Base-by-base conservation (phyloP, 345 rosid species). In the Hibiscus mutabilis region DNA sequence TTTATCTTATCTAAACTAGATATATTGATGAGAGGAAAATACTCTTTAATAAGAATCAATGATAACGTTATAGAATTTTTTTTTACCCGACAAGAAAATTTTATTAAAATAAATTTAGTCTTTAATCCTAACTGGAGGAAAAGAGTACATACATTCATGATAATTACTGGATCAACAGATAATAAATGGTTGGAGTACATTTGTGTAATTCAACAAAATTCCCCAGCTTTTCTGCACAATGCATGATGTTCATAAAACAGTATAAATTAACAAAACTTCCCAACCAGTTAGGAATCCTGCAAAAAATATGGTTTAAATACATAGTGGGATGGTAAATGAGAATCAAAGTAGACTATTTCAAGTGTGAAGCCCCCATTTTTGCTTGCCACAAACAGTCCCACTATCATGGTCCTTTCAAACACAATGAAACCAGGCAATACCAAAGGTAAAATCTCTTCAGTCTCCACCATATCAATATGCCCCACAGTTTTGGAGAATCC, bases 281-380 rank as follows among this genome's bases (percentile, higher is more conserved):
- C 79, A 61, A 42, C 44, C 31, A 68, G 31, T 53, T 15, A 53
- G 53, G 42, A 46, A 46, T 57, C 27, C 29, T 57, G 47, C 76
- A 55, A 55, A 47, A 60, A 2, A 52, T 14, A 6, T 31, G n/a
- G 68, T 6, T 25, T 56, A 25, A 60, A 31, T 5, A 3, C 6
- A 21, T 74, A 57, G 72, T 70, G 77, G 75, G 59, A 40, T 53
- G 10, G 60, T 33, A 69, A 68, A 73, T 69, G 68, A 33, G 42
- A 65, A 66, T 60, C 49, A 60, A 24, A 61, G 27, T 60, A 67
- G 19, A 18, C 72, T 57, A 63, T 61, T 68, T 72, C n/a, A 25
- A 77, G 69, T 42, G 22, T 40, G 25, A 7, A 25, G 55, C 40
- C 66, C 53, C n/a, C 12, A 27, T 5, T 22, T 47, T 40, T 12